Conservation (phyloP, 352 stramenopile genomes). For the Paralagenidium karlingii region DNA sequence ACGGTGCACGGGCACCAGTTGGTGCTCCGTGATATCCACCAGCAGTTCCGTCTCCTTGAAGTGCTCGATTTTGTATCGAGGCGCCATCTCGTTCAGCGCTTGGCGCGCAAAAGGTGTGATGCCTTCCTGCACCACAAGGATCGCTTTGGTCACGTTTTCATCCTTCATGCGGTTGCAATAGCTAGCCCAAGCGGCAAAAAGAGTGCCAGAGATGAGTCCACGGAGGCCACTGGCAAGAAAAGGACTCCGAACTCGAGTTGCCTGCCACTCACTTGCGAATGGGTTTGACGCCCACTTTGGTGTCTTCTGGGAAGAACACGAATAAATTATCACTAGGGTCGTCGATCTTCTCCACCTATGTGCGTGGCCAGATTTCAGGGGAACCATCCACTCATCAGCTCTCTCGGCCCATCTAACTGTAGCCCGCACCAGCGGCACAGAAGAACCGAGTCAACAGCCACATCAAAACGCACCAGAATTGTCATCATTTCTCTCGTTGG, state of each 20-base stretch:
- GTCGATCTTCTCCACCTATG: constrained; percentile 72
- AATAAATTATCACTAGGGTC: constrained; percentile 94
- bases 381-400: not conserved
- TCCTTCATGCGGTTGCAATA: constrained; percentile 97
- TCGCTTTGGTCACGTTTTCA: constrained; percentile 94
- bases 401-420: not conserved
- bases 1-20: constrained; percentile 97
- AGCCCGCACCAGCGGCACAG: no score
- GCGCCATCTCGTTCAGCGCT: constrained; percentile 91
- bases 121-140: constrained; percentile 93
- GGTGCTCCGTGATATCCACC: constrained; percentile 99
- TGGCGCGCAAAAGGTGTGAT: constrained; percentile 98
- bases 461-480: constrained; percentile 68
- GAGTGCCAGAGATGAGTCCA: not conserved
- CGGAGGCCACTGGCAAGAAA: no score
- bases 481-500: constrained; percentile 93
- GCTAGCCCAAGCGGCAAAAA: constrained; percentile 3
- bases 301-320: constrained; percentile 99
- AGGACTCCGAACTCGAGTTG: no score
- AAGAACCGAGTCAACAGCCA: no score
- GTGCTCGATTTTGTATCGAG: constrained; percentile 90
- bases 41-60: constrained; percentile 99
- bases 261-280: constrained; percentile 81
- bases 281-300: constrained; percentile 97
- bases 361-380: not conserved